These are phyloP conservation scores for Aspergillus costaricaensis DNA, from an alignment of 2,329 filamentous ascomycete genomes.

Conservation along the genomic window DNA sequence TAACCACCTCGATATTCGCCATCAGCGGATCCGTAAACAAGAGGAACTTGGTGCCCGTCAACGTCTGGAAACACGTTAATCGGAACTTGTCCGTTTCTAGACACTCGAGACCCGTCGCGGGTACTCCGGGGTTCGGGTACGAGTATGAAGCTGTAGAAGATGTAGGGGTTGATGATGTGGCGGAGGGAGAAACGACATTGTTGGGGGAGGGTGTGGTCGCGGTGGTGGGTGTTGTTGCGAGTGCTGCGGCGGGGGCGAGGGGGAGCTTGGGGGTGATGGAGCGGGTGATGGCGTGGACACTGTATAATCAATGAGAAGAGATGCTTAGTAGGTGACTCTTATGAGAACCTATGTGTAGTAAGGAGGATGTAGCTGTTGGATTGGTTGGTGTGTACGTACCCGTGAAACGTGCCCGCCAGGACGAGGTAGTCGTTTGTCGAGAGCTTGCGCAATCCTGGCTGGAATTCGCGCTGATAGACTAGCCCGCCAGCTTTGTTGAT, in stretches of 20 bases:
- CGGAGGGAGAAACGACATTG: slow-evolving; percentile 31
- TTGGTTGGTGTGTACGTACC: slow-evolving; percentile 53
- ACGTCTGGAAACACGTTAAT: slow-evolving; percentile 91
- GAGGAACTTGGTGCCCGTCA: slow-evolving; percentile 93
- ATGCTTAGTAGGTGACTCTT: background rate
- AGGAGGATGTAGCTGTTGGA: background rate
- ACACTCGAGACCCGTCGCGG: slow-evolving; percentile 74
- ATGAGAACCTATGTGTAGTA: background rate
- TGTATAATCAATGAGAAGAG: slow-evolving; percentile 21
- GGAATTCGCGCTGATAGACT: slow-evolving; percentile 93
- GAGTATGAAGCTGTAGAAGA: slow-evolving; percentile 29
- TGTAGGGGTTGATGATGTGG: slow-evolving; percentile 31
- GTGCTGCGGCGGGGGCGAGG: slow-evolving; percentile 31
- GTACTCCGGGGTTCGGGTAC: slow-evolving; percentile 34
- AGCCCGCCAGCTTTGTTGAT: slow-evolving; percentile 98
- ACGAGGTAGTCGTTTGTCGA: slow-evolving; percentile 96
- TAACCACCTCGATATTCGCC: slow-evolving; percentile 77
- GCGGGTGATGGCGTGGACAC: slow-evolving; percentile 66
- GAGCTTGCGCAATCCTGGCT: slow-evolving; percentile 81
- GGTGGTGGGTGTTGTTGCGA: slow-evolving; percentile 24
- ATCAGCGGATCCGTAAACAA: slow-evolving; percentile 91
- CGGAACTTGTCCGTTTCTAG: slow-evolving; percentile 93
- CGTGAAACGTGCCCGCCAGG: slow-evolving; percentile 95
- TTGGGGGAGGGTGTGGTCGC: slow-evolving; percentile 10
- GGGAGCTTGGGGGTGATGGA: slow-evolving; percentile 52